Percentiles rank a stretch among this genome's conserved stretches.
Evolutionary conservation across 2,329 filamentous ascomycete genomes (phyloP).

Genomic region (Aspergillus niger): DNA sequence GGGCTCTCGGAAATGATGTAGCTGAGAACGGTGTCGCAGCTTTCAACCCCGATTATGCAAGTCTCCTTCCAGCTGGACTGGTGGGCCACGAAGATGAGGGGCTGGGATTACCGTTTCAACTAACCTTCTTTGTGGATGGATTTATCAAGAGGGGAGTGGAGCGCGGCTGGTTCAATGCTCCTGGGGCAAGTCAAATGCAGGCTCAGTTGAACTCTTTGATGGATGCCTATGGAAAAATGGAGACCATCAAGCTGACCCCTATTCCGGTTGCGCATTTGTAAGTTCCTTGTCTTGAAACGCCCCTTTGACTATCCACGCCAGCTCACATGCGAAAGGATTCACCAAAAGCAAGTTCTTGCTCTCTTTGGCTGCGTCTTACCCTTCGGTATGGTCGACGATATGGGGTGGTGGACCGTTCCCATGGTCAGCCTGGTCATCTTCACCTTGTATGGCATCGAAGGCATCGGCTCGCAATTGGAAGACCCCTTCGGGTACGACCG

Average conservation of each 20-base stretch:
- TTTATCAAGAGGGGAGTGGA: conserved; percentile 61
- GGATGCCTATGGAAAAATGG: conserved; percentile 64
- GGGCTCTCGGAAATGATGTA: conserved; percentile 35
- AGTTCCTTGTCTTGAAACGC: neutral
- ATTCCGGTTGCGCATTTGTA: conserved; percentile 64
- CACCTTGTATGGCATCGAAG: conserved; percentile 65
- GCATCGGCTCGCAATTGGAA: conserved; percentile 64
- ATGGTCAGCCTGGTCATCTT: conserved; percentile 63
- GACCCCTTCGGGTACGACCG: conserved; percentile 67
- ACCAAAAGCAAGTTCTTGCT: conserved; percentile 64
- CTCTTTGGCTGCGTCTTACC: conserved; percentile 63
- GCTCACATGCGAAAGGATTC: conserved; percentile 49
- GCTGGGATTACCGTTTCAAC: conserved; percentile 60
- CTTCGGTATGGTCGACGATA: conserved; percentile 64
- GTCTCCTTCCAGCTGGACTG: conserved; percentile 53
- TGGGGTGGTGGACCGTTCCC: conserved; percentile 63
- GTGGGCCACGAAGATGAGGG: conserved; percentile 61
- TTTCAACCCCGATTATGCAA: conserved; percentile 53
- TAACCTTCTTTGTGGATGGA: conserved; percentile 61
- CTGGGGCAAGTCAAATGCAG: conserved; percentile 60
- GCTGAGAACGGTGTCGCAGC: conserved; percentile 32
- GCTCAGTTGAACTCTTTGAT: conserved; percentile 59
- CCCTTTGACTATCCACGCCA: neutral
- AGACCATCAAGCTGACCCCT: conserved; percentile 66
- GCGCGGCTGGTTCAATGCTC: conserved; percentile 61